Conservation (phyloP, 2,329 filamentous ascomycete species). For the Thielaviopsis punctulata region DNA sequence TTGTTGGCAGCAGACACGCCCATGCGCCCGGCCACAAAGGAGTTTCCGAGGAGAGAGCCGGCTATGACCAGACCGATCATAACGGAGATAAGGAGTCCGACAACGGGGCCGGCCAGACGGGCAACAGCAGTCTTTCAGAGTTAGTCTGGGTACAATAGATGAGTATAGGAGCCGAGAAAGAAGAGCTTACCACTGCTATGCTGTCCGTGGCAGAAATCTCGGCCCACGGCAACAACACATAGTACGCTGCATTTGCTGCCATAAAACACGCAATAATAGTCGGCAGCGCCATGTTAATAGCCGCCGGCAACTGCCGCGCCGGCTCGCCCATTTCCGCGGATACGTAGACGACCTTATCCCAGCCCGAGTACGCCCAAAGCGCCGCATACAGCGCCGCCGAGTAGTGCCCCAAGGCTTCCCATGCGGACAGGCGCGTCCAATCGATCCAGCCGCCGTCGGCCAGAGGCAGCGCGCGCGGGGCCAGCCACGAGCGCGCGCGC, state of each 20-base stretch:
- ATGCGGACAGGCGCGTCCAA: slow-evolving; percentile 31
- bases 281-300: slow-evolving; percentile 43
- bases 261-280: slow-evolving; percentile 43
- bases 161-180: not conserved
- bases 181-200: slow-evolving; percentile 38
- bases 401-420: slow-evolving; percentile 43
- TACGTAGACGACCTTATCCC: slow-evolving; percentile 46
- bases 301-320: slow-evolving; percentile 37
- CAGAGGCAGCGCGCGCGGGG: slow-evolving; percentile 28
- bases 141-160: not conserved
- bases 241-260: slow-evolving; percentile 43
- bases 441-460: slow-evolving; percentile 32
- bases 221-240: slow-evolving; percentile 43
- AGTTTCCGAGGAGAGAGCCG: slow-evolving; percentile 44
- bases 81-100: slow-evolving; percentile 35
- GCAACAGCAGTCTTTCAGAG: slow-evolving; percentile 33
- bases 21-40: slow-evolving; percentile 44
- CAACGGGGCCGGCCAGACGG: slow-evolving; percentile 33
- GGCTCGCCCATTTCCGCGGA: slow-evolving; percentile 34
- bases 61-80: slow-evolving; percentile 44
- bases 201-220: slow-evolving; percentile 41
- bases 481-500: slow-evolving; percentile 37
- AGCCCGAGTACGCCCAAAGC: slow-evolving; percentile 48
- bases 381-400: slow-evolving; percentile 44
- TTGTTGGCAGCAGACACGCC: slow-evolving; percentile 39